A percentile compares a stretch with the other conserved stretches of the same genome.
Conservation (phyloP, 164 flowering plant species). For the Annona cherimola region DNA sequence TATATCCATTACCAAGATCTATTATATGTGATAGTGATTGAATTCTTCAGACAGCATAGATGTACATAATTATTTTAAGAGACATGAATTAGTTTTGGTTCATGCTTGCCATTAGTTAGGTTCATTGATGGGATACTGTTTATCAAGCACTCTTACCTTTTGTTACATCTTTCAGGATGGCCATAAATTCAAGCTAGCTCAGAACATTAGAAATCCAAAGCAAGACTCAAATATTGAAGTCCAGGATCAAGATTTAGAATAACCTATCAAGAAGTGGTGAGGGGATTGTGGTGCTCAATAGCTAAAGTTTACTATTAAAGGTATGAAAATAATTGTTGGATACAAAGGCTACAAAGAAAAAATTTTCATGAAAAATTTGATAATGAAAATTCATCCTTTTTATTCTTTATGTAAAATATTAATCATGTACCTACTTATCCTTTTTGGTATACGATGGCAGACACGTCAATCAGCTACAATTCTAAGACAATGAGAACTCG, state of each 20-base stretch:
- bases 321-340: constrained; percentile 98
- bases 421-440: no score
- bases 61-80: neutral
- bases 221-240: constrained; percentile 69
- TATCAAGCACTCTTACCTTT: neutral
- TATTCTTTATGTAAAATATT: no score
- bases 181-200: constrained; percentile 83
- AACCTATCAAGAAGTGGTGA: constrained; percentile 71
- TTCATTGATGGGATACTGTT: neutral
- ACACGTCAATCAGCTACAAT: constrained; percentile 47
- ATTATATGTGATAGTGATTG: neutral
- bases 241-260: constrained; percentile 64
- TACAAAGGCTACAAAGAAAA: constrained; percentile 81
- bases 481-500: constrained; percentile 87
- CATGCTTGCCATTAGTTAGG: neutral
- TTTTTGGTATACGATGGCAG: constrained; percentile 62
- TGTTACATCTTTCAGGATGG: constrained; percentile 51
- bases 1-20: neutral
- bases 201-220: constrained; percentile 81
- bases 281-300: constrained; percentile 99
- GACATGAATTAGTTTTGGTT: neutral
- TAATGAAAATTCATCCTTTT: neutral
- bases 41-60: neutral
- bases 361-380: no score
- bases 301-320: constrained; percentile 86